Evolutionary conservation across 306 rosid genomes (phyloP), one percentile per base, ranked within the genome.

Genomic region (Astragalus glycyphyllos): DNA sequence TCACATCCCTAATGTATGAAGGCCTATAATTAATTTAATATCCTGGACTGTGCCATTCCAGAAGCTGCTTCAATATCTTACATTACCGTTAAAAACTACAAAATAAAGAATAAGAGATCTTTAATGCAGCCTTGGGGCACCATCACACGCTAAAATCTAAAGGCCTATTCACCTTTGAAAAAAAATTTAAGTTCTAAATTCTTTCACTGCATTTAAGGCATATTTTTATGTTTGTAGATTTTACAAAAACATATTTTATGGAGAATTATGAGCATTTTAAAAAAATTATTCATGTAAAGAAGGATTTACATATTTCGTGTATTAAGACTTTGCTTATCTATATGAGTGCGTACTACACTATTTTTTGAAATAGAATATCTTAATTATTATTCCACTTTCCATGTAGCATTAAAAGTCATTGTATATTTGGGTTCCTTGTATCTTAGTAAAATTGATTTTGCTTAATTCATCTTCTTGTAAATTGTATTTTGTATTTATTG

Each of bases 161-260:
- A 15, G 7, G 65, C 13, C n/a, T 37, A 8, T 59, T 37, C 26
- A 4, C 5, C 5, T 60, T 60, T 37, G n/a, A 35, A 14, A 14
- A 59, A 37, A 59, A 2, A 14, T 35, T 35, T 37, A 35, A 0
- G 48, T 32, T 59, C 31, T 59, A 14, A 37, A 20, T 58, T 42
- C 60, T 49, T 60, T 23, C 23, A 60, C 16, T 72, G 69, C 51
- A 48, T 60, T 8, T 23, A 47, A 17, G 44, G 23, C 13, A 57
- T 59, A 41, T 11, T 54, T 71, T 59, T 11, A 32, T 45, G 31
- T 31, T 26, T 31, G 38, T 34, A 15, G 20, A 71, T 40, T 49
- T 63, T 12, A 26, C 14, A 14, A 23, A 50, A 17, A 50, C 5
- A 1, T 3, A 26, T 73, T 73, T 14, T 63, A 14, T 41, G 45